These are phyloP conservation scores for Puccinia triticina DNA, from an alignment of 1,284 basidiomycete genomes.

Conservation along the genomic window DNA sequence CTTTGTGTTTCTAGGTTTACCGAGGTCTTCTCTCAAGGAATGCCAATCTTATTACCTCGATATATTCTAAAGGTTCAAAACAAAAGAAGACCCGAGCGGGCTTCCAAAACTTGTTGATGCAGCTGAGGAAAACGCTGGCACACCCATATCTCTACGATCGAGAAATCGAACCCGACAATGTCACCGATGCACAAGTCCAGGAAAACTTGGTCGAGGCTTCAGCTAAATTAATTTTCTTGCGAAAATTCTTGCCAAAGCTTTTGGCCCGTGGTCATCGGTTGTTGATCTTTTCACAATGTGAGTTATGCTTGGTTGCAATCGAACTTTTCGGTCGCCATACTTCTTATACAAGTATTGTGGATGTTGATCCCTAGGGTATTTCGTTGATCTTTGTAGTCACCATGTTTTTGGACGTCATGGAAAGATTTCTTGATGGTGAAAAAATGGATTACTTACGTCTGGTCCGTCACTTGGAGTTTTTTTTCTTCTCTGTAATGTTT, in stretches of 20 bases:
- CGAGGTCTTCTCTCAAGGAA: slow-evolving; percentile 44
- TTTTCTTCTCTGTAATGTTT: not conserved
- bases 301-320: slow-evolving; percentile 51
- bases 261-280: slow-evolving; percentile 57
- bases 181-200: slow-evolving; percentile 36
- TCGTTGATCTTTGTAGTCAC: slow-evolving; percentile 23
- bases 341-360: not conserved
- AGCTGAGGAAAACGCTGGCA: slow-evolving; percentile 58
- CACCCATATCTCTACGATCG: slow-evolving; percentile 54
- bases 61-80: slow-evolving; percentile 51
- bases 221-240: slow-evolving; percentile 48
- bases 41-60: slow-evolving; percentile 43
- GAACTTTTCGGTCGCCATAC: slow-evolving; percentile 2
- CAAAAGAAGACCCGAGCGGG: slow-evolving; percentile 54
- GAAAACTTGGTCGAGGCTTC: slow-evolving; percentile 48
- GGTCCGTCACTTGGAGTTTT: slow-evolving; percentile 18
- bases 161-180: slow-evolving; percentile 48
- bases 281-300: slow-evolving; percentile 58
- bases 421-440: slow-evolving; percentile 51
- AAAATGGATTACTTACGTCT: slow-evolving; percentile 39
- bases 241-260: slow-evolving; percentile 57
- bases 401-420: slow-evolving; percentile 49
- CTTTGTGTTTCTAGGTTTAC: slow-evolving; percentile 32
- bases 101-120: slow-evolving; percentile 57
- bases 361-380: not conserved